Conservation (phyloP, 1,284 basidiomycete species). For the Malassezia sympodialis region DNA sequence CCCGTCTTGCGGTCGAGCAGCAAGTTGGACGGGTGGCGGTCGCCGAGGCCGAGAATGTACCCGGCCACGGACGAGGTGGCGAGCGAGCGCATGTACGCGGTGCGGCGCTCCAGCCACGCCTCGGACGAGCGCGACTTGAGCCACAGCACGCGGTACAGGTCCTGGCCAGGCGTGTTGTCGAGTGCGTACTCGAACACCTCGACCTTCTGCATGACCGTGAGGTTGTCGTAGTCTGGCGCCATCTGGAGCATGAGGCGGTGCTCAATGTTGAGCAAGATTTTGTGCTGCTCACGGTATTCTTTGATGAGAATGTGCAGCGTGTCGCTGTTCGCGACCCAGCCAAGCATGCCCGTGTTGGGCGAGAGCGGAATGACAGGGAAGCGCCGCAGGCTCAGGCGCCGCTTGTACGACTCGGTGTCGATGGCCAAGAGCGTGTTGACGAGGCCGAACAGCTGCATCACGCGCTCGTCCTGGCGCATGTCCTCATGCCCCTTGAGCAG, state of each 20-base stretch:
- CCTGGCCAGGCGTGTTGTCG: constrained; percentile 97
- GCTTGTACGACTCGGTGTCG: constrained; percentile 90
- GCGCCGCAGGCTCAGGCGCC: constrained; percentile 84
- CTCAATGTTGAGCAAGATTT: constrained; percentile 95
- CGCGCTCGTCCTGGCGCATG: constrained; percentile 93
- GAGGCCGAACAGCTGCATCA: constrained; percentile 97
- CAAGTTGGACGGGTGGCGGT: constrained; percentile 93
- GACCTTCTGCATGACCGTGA: constrained; percentile 91
- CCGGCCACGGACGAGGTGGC: constrained; percentile 52
- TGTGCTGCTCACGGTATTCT: constrained; percentile 53
- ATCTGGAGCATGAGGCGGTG: constrained; percentile 97
- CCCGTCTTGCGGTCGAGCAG: constrained; percentile 84
- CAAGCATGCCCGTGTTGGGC: constrained; percentile 86
- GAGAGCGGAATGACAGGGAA: constrained; percentile 91
- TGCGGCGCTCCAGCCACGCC: constrained; percentile 91
- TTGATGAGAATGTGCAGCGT: constrained; percentile 96
- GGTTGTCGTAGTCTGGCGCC: constrained; percentile 95
- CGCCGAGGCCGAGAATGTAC: constrained; percentile 94
- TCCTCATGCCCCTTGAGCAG: constrained; percentile 96
- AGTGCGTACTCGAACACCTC: constrained; percentile 99
- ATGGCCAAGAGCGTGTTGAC: constrained; percentile 89
- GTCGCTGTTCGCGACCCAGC: constrained; percentile 94
- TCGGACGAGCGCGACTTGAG: constrained; percentile 89
- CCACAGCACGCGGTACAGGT: constrained; percentile 97
- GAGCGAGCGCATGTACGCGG: constrained; percentile 90